Conservation (phyloP, 176 grass and related monocot genomes). For the Zoysia japonica region DNA sequence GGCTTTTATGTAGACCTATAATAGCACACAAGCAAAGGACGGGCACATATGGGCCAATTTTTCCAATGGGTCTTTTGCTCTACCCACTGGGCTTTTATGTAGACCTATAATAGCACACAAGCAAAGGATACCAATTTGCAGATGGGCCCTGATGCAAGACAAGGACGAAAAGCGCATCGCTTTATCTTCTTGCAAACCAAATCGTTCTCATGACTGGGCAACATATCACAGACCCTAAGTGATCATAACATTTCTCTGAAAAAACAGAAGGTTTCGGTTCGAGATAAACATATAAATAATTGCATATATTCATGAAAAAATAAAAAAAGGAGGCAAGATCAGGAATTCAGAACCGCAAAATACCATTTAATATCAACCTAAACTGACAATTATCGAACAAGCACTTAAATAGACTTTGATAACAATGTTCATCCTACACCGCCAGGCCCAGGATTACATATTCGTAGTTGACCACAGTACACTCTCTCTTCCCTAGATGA, state of each 20-base stretch:
- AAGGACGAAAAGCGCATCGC: neutral
- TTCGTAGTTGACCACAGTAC: constrained; percentile 32
- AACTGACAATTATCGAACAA: constrained; percentile 18
- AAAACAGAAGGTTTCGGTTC: neutral
- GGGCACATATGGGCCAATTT: neutral
- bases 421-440: constrained; percentile 31
- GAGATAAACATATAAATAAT: neutral
- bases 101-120: neutral
- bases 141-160: neutral
- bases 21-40: too few species aligned
- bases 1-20: neutral
- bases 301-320: neutral
- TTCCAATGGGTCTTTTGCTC: neutral
- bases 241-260: too few species aligned
- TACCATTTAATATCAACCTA: constrained; percentile 12
- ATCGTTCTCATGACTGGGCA: neutral
- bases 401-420: neutral
- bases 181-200: neutral
- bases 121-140: neutral
- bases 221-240: too few species aligned
- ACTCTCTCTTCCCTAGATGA: neutral
- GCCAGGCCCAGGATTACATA: constrained; percentile 26
- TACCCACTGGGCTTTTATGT: neutral
- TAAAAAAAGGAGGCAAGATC: neutral
- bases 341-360: neutral